Conservation (phyloP, 176 grass and related monocot genomes). For the Hordeum marinum region DNA sequence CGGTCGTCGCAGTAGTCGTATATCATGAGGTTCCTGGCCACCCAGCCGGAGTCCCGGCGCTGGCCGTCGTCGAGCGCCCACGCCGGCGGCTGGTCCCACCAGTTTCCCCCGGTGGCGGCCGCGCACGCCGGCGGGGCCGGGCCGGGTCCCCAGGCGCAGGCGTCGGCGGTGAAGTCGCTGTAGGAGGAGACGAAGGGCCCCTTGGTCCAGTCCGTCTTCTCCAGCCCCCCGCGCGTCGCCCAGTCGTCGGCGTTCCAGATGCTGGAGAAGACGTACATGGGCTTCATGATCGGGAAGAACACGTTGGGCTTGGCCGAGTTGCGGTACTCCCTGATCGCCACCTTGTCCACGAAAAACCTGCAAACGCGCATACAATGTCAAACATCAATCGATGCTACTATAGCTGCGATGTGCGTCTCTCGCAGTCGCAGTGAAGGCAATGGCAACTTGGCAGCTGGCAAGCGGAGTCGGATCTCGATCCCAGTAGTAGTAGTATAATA, state of each 20-base stretch:
- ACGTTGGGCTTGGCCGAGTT: conserved; percentile 57
- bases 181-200: conserved; percentile 88
- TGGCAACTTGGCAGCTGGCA: not conserved
- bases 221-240: conserved; percentile 83
- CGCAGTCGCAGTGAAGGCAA: not conserved
- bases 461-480: conserved; percentile 1
- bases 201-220: conserved; percentile 90
- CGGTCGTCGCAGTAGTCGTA: conserved; percentile 95
- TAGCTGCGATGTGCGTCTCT: no score
- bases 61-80: conserved; percentile 66
- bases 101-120: conserved; percentile 38
- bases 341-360: conserved; percentile 96
- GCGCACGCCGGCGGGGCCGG: conserved; percentile 38
- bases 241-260: conserved; percentile 99
- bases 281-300: conserved; percentile 77
- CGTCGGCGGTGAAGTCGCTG: conserved; percentile 80
- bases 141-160: conserved; percentile 42
- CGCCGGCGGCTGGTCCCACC: conserved; percentile 90
- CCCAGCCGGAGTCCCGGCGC: conserved; percentile 59
- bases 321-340: conserved; percentile 74
- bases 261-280: conserved; percentile 99
- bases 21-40: conserved; percentile 67
- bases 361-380: no score
- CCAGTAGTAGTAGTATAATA: not conserved
- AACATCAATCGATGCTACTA: no score